Base-by-base conservation (phyloP, 106 monocot genomes). In the Apostasia ramifera region DNA sequence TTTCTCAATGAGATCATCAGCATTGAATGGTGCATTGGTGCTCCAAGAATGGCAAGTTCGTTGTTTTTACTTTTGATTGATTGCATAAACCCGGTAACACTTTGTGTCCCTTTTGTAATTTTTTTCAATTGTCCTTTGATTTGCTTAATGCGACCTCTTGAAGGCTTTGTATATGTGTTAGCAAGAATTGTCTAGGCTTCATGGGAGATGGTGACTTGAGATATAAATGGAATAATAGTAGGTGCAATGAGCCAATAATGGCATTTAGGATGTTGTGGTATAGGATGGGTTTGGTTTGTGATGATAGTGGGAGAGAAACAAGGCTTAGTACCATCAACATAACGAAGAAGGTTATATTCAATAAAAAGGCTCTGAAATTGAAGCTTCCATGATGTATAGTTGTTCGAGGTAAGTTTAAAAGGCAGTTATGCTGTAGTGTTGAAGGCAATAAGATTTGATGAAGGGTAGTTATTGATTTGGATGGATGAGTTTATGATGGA, bases 261-360 rank as follows among this genome's bases (percentile, higher is more conserved):
- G 63, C 73, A 73, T 54, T 61, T 4, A 63, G 37, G 10, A 73
- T 50, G 2, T 63, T 5, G 40, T 1, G 1, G 9, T 41, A 53
- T 68, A 68, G 40, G 3, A 55, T 44, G 54, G 44, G 7, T 26
- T 26, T 26, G 26, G 26, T 26, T 26, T 26, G 26, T 26, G 26
- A 26, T 26, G 26, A 26, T 26, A 7, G 63, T 53, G n/a, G 26
- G 13, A 50, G 7, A 12, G 14, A 50, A 52, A 43, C 40, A 53
- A 7, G 39, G 59, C 40, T 51, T 63, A 52, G 63, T 11, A 8
- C 53, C 38, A 54, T 63, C 61, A 53, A 73, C n/a, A 73, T 67
- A 73, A 4, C 73, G 62, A 13, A 73, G n/a, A 6, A 73, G 51
- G 53, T 73, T 52, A 53, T 63, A 63, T 9, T 52, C 63, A 6